Evolutionary conservation across 371 early-diverging fungal genomes (phyloP).

Genomic region (Smittium culicis): DNA sequence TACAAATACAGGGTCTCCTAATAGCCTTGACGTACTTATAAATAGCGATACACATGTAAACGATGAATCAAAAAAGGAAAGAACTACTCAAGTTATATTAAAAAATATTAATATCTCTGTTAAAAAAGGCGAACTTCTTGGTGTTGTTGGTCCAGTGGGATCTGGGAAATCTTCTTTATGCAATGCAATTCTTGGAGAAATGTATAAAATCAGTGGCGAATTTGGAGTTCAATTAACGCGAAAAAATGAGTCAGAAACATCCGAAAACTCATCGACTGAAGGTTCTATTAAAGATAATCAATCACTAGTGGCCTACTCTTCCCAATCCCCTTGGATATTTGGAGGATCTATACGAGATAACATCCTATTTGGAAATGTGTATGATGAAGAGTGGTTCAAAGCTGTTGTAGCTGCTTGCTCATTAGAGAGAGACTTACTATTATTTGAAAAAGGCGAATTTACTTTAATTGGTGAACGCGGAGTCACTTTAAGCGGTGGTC

Average conservation of each 20-base stretch:
- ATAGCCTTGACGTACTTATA: neutral
- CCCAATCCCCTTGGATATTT: conserved; percentile 43
- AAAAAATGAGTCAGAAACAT: neutral
- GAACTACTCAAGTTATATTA: neutral
- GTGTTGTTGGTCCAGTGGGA: conserved; percentile 8
- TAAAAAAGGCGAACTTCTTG: conserved; percentile 2
- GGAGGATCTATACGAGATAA: conserved; percentile 39
- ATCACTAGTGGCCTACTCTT: conserved; percentile 24
- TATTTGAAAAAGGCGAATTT: conserved; percentile 44
- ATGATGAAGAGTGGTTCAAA: conserved; percentile 31
- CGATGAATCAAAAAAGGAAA: neutral
- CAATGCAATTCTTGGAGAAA: conserved; percentile 11
- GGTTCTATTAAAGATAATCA: too few species aligned
- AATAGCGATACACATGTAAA: neutral
- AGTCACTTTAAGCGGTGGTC: conserved; percentile 40
- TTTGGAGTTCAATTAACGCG: conserved; percentile 33
- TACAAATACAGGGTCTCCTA: too few species aligned
- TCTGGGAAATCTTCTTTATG: conserved; percentile 10
- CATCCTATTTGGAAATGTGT: conserved; percentile 40
- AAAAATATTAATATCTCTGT: neutral
- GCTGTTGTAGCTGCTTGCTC: conserved; percentile 33
- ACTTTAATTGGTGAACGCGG: conserved; percentile 41
- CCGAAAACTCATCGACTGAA: neutral
- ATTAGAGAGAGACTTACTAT: conserved; percentile 39
- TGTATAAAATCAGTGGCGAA: neutral